These are phyloP conservation scores for Tolypocladium capitatum DNA, from an alignment of 2,329 filamentous ascomycete species.

Conservation along the genomic window DNA sequence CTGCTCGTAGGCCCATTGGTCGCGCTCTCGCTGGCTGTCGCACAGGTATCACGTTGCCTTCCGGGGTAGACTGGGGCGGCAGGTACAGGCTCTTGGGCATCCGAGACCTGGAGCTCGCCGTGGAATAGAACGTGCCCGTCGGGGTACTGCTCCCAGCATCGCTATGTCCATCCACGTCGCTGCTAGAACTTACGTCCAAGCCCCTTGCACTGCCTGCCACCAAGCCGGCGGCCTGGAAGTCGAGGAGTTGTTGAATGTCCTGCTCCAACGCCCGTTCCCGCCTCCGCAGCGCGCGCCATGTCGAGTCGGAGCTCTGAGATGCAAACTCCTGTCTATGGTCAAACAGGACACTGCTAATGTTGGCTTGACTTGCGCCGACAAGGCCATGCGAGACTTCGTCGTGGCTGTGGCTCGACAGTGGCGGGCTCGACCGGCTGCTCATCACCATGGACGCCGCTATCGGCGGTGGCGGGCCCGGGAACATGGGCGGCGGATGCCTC, in stretches of 20 bases:
- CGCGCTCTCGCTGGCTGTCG: slow-evolving; percentile 38
- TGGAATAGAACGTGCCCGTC: slow-evolving; percentile 25
- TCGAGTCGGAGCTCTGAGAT: slow-evolving; percentile 24
- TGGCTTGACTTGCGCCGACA: slow-evolving; percentile 2
- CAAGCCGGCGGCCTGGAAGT: slow-evolving; percentile 33
- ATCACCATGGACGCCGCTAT: slow-evolving; percentile 30
- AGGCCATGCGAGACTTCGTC: slow-evolving; percentile 1
- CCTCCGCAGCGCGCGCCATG: slow-evolving; percentile 33
- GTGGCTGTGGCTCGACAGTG: slow-evolving; percentile 7
- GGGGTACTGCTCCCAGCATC: slow-evolving; percentile 29
- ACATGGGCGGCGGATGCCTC: slow-evolving; percentile 21
- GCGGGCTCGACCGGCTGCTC: slow-evolving; percentile 3
- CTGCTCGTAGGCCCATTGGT: slow-evolving; percentile 44
- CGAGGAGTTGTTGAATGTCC: slow-evolving; percentile 34
- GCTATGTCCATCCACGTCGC: slow-evolving; percentile 20
- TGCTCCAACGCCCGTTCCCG: slow-evolving; percentile 31
- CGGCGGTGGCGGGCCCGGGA: slow-evolving; percentile 36
- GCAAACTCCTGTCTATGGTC: slow-evolving; percentile 18
- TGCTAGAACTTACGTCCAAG: slow-evolving; percentile 5
- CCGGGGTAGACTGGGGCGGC: slow-evolving; percentile 20
- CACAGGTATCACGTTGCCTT: slow-evolving; percentile 44
- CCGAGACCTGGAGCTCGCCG: slow-evolving; percentile 23
- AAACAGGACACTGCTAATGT: slow-evolving; percentile 23
- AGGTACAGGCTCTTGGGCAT: slow-evolving; percentile 30
- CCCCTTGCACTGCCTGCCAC: slow-evolving; percentile 21